A percentile compares a stretch with the other conserved stretches of the same genome.
Conservation (phyloP, 148 eudicot species). For the Mesembryanthemum crystallinum region DNA sequence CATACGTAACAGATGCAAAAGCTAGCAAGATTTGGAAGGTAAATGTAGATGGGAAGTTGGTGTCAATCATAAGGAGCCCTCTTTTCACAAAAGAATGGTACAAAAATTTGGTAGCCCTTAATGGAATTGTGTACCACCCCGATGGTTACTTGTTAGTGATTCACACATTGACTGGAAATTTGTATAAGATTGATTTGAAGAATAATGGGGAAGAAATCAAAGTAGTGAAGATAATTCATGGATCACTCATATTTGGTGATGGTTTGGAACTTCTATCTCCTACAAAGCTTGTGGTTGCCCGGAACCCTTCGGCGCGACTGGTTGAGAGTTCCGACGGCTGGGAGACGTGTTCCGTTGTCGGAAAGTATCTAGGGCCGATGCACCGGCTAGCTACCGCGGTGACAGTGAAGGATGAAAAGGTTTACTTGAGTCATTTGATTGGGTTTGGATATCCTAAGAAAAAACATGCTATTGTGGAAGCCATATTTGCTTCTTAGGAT, state of each 20-base stretch:
- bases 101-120: constrained; percentile 58
- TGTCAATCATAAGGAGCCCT: constrained; percentile 53
- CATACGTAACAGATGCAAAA: constrained; percentile 70
- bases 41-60: constrained; percentile 43
- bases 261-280: constrained; percentile 75
- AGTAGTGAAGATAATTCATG: constrained; percentile 42
- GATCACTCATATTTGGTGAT: constrained; percentile 55
- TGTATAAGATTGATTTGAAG: constrained; percentile 51
- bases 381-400: constrained; percentile 67
- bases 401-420: constrained; percentile 75
- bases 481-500: constrained; percentile 40
- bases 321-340: constrained; percentile 74
- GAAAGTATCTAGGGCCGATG: constrained; percentile 40
- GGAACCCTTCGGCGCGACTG: constrained; percentile 48
- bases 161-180: constrained; percentile 66
- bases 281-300: constrained; percentile 67
- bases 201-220: constrained; percentile 35
- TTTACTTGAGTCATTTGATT: constrained; percentile 61
- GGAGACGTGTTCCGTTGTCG: constrained; percentile 56
- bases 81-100: constrained; percentile 79
- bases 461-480: constrained; percentile 76
- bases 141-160: constrained; percentile 69
- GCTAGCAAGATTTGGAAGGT: constrained; percentile 81
- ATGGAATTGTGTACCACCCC: constrained; percentile 83
- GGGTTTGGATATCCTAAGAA: constrained; percentile 82